These are phyloP conservation scores for Dittrichia graveolens DNA, from an alignment of 129 eudicot genomes.

Conservation along the genomic window DNA sequence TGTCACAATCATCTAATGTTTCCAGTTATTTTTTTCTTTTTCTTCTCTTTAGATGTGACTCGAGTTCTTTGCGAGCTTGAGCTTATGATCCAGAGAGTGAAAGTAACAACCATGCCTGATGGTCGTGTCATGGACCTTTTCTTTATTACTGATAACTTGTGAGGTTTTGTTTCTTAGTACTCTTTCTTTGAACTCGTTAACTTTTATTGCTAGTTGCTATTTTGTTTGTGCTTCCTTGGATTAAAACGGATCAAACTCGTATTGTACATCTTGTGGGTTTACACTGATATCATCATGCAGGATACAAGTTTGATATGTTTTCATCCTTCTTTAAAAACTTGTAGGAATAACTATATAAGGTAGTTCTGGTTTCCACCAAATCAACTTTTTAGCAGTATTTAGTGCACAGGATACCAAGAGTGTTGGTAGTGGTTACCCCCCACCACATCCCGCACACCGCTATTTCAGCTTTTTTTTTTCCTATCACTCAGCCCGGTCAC, in stretches of 20 bases:
- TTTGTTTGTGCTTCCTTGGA: not conserved
- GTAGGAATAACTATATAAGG: not conserved
- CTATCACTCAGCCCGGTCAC: no score
- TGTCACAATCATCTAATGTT: conserved; percentile 28
- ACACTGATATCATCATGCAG: not conserved
- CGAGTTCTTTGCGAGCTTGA: conserved; percentile 73
- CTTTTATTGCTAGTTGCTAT: not conserved
- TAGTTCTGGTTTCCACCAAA: not conserved
- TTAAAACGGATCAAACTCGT: not conserved
- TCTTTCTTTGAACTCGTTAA: conserved; percentile 16
- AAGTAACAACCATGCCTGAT: conserved; percentile 86
- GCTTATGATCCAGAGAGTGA: conserved; percentile 66
- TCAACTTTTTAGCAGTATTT: not conserved
- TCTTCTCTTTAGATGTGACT: conserved; percentile 59
- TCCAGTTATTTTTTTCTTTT: not conserved
- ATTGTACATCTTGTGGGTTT: conserved; percentile 1
- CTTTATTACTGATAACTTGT: conserved; percentile 74
- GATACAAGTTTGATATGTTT: not conserved
- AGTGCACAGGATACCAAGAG: no score
- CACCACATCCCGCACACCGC: no score
- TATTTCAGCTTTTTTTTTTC: no score
- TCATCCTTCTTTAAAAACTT: not conserved
- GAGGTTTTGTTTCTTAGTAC: conserved; percentile 44
- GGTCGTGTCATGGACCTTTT: conserved; percentile 71
- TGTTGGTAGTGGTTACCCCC: no score